Conservation (phyloP, 805 yeast genomes). For the Suhomyces tanzawaensis region DNA sequence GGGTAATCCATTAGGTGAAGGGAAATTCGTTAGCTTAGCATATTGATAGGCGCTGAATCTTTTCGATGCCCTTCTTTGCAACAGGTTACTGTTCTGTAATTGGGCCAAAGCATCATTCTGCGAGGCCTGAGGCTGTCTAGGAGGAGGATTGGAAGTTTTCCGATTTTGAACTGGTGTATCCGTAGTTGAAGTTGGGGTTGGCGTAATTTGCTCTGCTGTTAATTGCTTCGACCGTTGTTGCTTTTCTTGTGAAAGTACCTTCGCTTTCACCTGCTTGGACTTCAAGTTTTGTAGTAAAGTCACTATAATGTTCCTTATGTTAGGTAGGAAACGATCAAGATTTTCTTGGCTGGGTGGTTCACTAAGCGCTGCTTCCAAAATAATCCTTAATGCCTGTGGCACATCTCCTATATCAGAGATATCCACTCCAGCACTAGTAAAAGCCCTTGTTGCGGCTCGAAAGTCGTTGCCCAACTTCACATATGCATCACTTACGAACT, state of each 20-base stretch:
- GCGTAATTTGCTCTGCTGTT: conserved; percentile 12
- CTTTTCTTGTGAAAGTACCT: conserved; percentile 29
- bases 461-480: conserved; percentile 93
- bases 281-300: conserved; percentile 76
- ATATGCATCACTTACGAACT: conserved; percentile 84
- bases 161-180: conserved; percentile 3
- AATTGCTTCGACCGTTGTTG: conserved; percentile 11
- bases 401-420: conserved; percentile 86
- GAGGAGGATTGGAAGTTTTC: conserved; percentile 2
- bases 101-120: conserved; percentile 64
- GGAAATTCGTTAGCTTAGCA: conserved; percentile 60
- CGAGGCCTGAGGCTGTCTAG: not conserved
- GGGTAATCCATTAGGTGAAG: conserved; percentile 15
- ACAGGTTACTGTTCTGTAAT: conserved; percentile 75
- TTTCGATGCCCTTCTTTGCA: conserved; percentile 90
- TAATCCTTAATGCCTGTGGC: conserved; percentile 73
- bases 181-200: not conserved
- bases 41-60: conserved; percentile 92
- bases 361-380: conserved; percentile 82
- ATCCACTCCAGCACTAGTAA: conserved; percentile 74
- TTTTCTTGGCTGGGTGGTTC: conserved; percentile 82
- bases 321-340: conserved; percentile 76
- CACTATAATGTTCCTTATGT: conserved; percentile 82
- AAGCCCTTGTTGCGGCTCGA: conserved; percentile 79
- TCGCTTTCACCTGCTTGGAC: conserved; percentile 64